These are phyloP conservation scores for Oenanthe sinensis DNA, from an alignment of 129 eudicot genomes.

Conservation along the genomic window DNA sequence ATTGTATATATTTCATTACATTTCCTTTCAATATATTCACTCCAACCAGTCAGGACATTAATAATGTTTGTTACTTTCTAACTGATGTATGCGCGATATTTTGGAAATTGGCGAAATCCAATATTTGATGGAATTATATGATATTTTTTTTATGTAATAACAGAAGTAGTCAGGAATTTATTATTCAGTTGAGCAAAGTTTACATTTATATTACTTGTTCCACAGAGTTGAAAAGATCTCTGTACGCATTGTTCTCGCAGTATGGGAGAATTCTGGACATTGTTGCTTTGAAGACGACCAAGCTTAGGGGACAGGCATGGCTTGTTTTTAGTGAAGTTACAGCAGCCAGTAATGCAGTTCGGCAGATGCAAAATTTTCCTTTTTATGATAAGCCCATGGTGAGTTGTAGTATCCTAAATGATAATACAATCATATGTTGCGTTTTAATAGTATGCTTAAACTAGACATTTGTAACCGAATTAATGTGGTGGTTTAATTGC, in stretches of 20 bases:
- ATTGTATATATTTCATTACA: too few relatives aligned
- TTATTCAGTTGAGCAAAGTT: slow-evolving; percentile 2
- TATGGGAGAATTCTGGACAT: slow-evolving; percentile 94
- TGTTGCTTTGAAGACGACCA: slow-evolving; percentile 81
- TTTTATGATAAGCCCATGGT: slow-evolving; percentile 97
- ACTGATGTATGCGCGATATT: neutral
- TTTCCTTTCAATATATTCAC: too few relatives aligned
- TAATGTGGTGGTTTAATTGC: neutral
- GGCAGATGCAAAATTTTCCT: slow-evolving; percentile 94
- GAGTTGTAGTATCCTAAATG: slow-evolving; percentile 14
- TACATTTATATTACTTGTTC: slow-evolving; percentile 16
- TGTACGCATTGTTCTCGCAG: slow-evolving; percentile 89
- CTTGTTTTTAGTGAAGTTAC: slow-evolving; percentile 89
- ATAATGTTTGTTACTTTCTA: neutral
- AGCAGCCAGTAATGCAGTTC: slow-evolving; percentile 94
- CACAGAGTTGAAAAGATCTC: slow-evolving; percentile 96
- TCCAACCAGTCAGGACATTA: too few relatives aligned
- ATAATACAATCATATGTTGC: too few relatives aligned
- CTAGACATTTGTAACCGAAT: neutral
- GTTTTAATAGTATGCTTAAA: neutral
- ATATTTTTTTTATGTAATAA: neutral
- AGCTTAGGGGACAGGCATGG: slow-evolving; percentile 97
- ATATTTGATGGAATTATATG: neutral
- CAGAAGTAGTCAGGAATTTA: neutral
- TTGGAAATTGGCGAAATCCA: too few relatives aligned